Evolutionary conservation across 768 basidiomycete species (phyloP).

Genomic region (Phaffia australis): DNA sequence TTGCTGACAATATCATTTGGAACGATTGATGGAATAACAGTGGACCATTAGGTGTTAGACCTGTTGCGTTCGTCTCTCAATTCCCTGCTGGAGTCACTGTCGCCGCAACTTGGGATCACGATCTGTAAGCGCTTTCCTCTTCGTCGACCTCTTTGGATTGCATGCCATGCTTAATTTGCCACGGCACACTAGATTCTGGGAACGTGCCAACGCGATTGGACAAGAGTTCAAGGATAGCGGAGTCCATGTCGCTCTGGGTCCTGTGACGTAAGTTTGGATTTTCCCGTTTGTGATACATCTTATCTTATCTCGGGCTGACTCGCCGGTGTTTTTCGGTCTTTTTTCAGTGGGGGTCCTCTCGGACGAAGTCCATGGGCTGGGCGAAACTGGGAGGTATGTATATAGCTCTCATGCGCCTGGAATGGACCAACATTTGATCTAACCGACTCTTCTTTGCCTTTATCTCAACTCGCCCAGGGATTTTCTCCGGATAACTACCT

Average conservation of each 20-base stretch:
- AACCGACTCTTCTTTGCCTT: neutral
- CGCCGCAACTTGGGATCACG: conserved; percentile 21
- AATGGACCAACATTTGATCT: neutral
- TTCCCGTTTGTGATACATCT: neutral
- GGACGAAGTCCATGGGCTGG: conserved; percentile 24
- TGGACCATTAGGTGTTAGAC: conserved; percentile 6
- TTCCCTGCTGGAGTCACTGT: conserved; percentile 22
- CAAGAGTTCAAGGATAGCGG: conserved; percentile 73
- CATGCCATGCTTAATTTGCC: neutral
- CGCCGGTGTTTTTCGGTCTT: conserved; percentile 2
- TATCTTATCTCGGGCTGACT: neutral
- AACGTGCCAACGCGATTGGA: conserved; percentile 68
- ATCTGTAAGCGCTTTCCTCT: conserved; percentile 2
- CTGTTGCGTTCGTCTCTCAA: conserved; percentile 15
- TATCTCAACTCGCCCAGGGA: conserved; percentile 4
- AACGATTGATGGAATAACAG: too few species aligned
- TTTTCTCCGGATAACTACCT: conserved; percentile 25
- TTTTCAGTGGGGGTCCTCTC: conserved; percentile 17
- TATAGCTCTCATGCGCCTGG: neutral
- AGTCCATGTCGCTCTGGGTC: conserved; percentile 58
- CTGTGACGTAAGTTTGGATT: conserved; percentile 26
- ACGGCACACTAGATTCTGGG: conserved; percentile 46
- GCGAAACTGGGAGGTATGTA: conserved; percentile 26
- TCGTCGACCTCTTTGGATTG: neutral
- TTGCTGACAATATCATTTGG: neutral